These are phyloP conservation scores for Xylariaceae sp. DNA, from an alignment of 2,329 filamentous ascomycete species.

Conservation along the genomic window DNA sequence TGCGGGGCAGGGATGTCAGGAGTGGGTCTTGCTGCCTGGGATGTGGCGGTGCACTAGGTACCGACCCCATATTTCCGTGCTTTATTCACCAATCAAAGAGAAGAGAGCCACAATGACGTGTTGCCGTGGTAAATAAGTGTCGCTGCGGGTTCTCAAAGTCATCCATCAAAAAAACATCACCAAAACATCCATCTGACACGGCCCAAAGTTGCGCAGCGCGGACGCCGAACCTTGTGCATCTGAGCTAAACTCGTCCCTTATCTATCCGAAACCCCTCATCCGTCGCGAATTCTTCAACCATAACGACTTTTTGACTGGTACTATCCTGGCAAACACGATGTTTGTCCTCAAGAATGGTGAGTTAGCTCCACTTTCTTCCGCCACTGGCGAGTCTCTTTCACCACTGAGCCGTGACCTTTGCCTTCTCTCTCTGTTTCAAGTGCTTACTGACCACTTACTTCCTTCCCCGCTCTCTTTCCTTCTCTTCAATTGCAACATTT, in stretches of 20 bases:
- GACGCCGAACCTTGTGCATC: not conserved
- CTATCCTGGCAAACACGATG: constrained; percentile 29
- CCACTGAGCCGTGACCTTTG: not conserved
- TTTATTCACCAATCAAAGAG: not conserved
- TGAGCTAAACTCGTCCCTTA: not conserved
- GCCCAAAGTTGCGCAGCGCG: not conserved
- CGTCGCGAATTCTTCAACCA: not conserved
- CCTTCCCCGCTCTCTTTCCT: not conserved
- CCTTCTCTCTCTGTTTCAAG: no score
- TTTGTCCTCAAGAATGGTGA: constrained; percentile 41
- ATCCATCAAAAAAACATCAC: not conserved
- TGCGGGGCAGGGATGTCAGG: not conserved
- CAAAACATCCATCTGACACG: not conserved
- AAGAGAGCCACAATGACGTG: not conserved
- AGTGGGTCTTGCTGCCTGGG: not conserved
- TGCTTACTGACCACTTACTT: no score
- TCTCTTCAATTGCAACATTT: not conserved
- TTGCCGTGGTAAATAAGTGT: constrained; percentile 1
- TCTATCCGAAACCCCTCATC: not conserved
- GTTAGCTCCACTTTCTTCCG: constrained; percentile 17
- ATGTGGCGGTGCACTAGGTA: not conserved
- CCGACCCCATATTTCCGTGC: not conserved
- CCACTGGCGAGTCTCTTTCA: not conserved
- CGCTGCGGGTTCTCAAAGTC: not conserved
- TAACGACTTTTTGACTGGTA: not conserved